phyloP scores from a whole-genome alignment of 1,284 basidiomycete species.

The Somion occarium region DNA sequence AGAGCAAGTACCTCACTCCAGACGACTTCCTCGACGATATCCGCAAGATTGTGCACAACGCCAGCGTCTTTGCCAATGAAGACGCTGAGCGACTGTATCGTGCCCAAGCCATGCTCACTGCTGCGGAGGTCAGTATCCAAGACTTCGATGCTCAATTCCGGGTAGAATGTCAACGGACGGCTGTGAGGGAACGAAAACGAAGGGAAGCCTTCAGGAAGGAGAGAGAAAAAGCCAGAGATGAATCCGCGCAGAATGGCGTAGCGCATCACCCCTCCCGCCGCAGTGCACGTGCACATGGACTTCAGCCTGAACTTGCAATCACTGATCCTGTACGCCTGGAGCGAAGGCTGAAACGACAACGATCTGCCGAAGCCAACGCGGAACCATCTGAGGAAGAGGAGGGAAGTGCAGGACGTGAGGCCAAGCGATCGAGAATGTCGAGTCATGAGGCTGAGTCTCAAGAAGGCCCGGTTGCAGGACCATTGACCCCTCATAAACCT shows the following conservation, averaged over 20 bases:
- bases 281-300: conserved; percentile 69
- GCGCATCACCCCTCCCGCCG: conserved; percentile 45
- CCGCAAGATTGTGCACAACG: conserved; percentile 86
- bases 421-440: conserved; percentile 51
- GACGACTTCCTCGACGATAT: conserved; percentile 88
- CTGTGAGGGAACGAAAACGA: conserved; percentile 70
- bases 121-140: conserved; percentile 83
- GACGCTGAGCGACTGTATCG: conserved; percentile 78
- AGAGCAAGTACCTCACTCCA: conserved; percentile 84
- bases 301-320: conserved; percentile 61
- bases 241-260: conserved; percentile 21
- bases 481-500: conserved; percentile 29
- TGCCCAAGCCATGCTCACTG: conserved; percentile 88
- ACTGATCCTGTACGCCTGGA: conserved; percentile 72
- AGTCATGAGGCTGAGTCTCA: conserved; percentile 38
- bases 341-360: conserved; percentile 64
- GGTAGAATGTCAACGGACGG: conserved; percentile 88
- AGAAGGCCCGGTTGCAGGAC: conserved; percentile 31
- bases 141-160: conserved; percentile 84
- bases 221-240: conserved; percentile 35
- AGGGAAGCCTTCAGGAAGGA: conserved; percentile 54
- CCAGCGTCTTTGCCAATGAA: conserved; percentile 55
- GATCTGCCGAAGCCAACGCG: conserved; percentile 53
- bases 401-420: conserved; percentile 35
- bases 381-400: conserved; percentile 53